Evolutionary conservation across 2,329 filamentous ascomycete species (phyloP).

Genomic region (Aspergillus uvarum): DNA sequence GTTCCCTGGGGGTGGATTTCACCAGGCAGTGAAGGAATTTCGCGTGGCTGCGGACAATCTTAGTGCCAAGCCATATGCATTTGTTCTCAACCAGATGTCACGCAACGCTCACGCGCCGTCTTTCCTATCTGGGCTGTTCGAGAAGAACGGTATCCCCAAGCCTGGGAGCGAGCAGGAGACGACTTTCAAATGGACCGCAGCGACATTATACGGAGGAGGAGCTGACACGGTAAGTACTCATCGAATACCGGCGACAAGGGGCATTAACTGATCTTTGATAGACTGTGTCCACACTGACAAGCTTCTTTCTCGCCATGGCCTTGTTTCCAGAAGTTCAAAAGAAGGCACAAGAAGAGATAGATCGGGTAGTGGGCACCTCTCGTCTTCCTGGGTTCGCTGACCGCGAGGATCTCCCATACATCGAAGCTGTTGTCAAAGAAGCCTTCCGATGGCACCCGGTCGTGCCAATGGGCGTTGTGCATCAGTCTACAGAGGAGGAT

Average conservation of each 20-base stretch:
- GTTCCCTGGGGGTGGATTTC: conserved; percentile 7
- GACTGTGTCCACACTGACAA: neutral
- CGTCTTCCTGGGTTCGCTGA: conserved; percentile 6
- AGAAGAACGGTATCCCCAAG: conserved; percentile 6
- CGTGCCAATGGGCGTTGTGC: conserved; percentile 30
- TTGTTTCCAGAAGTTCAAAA: conserved; percentile 10
- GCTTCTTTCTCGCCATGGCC: conserved; percentile 8
- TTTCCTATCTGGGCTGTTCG: conserved; percentile 20
- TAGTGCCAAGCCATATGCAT: conserved; percentile 42
- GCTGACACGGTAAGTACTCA: conserved; percentile 39
- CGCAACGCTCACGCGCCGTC: conserved; percentile 13
- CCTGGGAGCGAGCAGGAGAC: conserved; percentile 26
- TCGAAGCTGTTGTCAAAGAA: conserved; percentile 39
- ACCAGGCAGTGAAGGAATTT: neutral
- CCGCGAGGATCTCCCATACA: conserved; percentile 25
- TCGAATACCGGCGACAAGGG: neutral
- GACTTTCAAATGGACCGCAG: conserved; percentile 45
- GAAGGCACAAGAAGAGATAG: conserved; percentile 13
- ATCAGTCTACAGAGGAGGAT: conserved; percentile 26
- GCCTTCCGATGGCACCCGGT: conserved; percentile 35
- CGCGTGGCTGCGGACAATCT: conserved; percentile 30
- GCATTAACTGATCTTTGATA: neutral
- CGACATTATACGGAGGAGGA: conserved; percentile 45
- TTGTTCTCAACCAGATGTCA: conserved; percentile 17
- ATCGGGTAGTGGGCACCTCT: conserved; percentile 7